Percentiles rank a stretch among this genome's conserved stretches.
phyloP scores from a whole-genome alignment of 176 grass and related monocot species.

The Oryza meyeriana region DNA sequence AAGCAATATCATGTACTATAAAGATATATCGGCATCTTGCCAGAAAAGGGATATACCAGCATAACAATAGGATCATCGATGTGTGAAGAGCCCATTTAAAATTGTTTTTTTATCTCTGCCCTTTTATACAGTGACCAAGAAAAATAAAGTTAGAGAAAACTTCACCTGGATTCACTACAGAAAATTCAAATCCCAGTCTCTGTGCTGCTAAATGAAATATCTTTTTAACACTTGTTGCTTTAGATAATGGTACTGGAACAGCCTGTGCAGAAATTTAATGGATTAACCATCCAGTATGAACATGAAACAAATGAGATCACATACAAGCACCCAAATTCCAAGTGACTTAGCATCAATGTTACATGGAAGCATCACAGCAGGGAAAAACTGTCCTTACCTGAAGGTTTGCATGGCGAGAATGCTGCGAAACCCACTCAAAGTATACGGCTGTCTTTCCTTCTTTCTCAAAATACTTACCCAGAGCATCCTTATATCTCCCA shows the following conservation, averaged over 20 bases:
- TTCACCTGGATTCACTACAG: slow-evolving; percentile 63
- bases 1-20: slow-evolving; percentile 12
- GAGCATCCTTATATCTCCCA: slow-evolving; percentile 65
- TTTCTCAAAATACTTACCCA: slow-evolving; percentile 70
- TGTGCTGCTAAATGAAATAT: slow-evolving; percentile 84
- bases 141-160: background rate
- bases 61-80: slow-evolving; percentile 8
- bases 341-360: background rate
- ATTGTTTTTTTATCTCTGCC: background rate
- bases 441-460: slow-evolving; percentile 58
- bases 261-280: slow-evolving; percentile 45
- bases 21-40: background rate
- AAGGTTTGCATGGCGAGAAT: slow-evolving; percentile 81
- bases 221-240: slow-evolving; percentile 61
- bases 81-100: background rate
- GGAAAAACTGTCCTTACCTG: slow-evolving; percentile 53
- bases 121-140: background rate
- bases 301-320: background rate
- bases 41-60: background rate
- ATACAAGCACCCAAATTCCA: background rate
- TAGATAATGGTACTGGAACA: slow-evolving; percentile 68
- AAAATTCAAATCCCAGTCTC: slow-evolving; percentile 83
- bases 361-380: slow-evolving; percentile 10
- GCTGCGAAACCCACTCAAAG: slow-evolving; percentile 80
- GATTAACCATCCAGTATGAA: slow-evolving; percentile 22